Evolutionary conservation across 2,329 filamentous ascomycete species (phyloP).

Genomic region (Colletotrichum shisoi): DNA sequence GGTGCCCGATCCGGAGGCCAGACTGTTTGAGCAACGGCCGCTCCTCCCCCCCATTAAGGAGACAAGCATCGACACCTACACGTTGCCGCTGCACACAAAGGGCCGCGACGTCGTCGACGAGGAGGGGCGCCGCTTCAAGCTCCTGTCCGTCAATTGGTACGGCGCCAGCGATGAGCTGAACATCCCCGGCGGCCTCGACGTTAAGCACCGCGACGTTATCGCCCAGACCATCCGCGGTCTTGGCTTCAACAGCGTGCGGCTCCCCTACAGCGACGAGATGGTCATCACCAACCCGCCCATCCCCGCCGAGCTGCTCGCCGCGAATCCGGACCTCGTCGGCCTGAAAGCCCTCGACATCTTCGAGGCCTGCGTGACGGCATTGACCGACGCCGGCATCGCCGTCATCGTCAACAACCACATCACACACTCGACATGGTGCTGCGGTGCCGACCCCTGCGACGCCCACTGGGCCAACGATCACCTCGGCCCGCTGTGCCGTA

Average conservation of each 20-base stretch:
- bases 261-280: constrained; percentile 75
- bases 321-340: constrained; percentile 68
- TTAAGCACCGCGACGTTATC: constrained; percentile 68
- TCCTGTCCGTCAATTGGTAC: constrained; percentile 75
- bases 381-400: constrained; percentile 69
- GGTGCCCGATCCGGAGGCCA: constrained; percentile 58
- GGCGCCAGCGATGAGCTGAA: constrained; percentile 73
- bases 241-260: constrained; percentile 74
- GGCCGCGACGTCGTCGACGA: constrained; percentile 70
- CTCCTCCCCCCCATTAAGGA: constrained; percentile 55
- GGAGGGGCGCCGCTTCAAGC: constrained; percentile 64
- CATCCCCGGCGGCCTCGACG: constrained; percentile 69
- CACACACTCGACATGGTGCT: constrained; percentile 73
- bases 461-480: constrained; percentile 72
- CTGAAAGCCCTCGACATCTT: constrained; percentile 67
- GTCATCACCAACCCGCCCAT: constrained; percentile 67
- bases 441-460: constrained; percentile 72
- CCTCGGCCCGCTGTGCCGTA: constrained; percentile 65
- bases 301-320: constrained; percentile 58
- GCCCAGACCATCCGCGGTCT: constrained; percentile 66
- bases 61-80: constrained; percentile 57
- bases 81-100: constrained; percentile 65
- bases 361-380: constrained; percentile 63
- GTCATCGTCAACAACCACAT: constrained; percentile 77
- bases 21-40: constrained; percentile 58